These are phyloP conservation scores for Sclerotinia sclerotiorum DNA, from an alignment of 2,329 filamentous ascomycete genomes.

Conservation along the genomic window DNA sequence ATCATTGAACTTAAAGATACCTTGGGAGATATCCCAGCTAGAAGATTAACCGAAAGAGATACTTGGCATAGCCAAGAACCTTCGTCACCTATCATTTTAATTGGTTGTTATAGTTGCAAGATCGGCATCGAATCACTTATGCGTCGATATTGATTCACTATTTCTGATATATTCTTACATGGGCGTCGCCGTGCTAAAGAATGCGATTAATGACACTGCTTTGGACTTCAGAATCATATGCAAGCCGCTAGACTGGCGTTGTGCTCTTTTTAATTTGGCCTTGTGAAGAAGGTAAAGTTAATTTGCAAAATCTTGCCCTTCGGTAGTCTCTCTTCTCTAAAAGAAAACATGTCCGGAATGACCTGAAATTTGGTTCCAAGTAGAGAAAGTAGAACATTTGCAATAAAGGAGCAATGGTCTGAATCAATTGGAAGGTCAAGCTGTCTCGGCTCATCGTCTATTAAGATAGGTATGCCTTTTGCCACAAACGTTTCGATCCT, in stretches of 20 bases:
- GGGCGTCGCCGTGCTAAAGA: background rate
- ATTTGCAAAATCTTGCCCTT: background rate
- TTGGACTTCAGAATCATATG: background rate
- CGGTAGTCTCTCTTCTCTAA: background rate
- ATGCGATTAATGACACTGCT: no score
- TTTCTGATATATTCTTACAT: background rate
- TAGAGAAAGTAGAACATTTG: background rate
- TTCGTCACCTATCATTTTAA: background rate
- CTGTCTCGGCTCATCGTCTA: background rate
- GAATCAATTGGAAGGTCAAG: background rate
- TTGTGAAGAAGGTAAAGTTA: background rate
- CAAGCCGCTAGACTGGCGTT: background rate
- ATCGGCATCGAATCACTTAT: background rate
- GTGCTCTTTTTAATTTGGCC: background rate
- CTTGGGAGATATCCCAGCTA: background rate
- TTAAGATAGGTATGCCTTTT: background rate
- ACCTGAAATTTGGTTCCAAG: background rate
- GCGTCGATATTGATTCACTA: background rate
- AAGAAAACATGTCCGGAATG: background rate
- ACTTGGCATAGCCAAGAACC: conserved; percentile 6
- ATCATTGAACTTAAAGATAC: background rate
- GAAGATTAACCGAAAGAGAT: background rate
- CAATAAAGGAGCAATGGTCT: background rate
- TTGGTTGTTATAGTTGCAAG: background rate
- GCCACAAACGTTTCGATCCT: background rate